Evolutionary conservation across 2,329 filamentous ascomycete genomes (phyloP), one percentile per base, ranked within the genome.

Genomic region (Alternaria panax): DNA sequence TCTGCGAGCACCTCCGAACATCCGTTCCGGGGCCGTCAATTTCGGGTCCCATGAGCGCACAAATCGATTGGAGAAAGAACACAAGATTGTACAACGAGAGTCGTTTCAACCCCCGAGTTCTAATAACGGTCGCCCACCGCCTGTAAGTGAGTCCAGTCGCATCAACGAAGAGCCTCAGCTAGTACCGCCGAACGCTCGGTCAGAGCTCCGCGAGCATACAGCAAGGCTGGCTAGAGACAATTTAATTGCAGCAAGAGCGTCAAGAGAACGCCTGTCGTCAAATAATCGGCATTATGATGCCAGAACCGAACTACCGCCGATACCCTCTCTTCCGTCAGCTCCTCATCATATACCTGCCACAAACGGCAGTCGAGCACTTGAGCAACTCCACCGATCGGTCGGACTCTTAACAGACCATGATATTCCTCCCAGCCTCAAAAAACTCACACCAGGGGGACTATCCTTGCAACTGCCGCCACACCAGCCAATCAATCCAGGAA

Each of bases 61-160:
- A 4, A 14, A 6, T 16, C n/a, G 34, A 7, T 20, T 40, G 36
- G 18, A 14, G 9, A 20, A 7, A 5, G 36, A 40, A 22, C 1
- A 20, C n/a, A 11, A 8, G 0, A 38, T 38, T 14, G 18, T 18
- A 22, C 36, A n/a, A 22, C 18, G 36, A 40, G 36, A 22, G 18
- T 12, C 36, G 4, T 8, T 9, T 6, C 16, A 38, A 11, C n/a
- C 8, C n/a, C 36, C 0, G 2, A 4, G n/a, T 20, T 38, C 8
- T 14, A 34, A 6, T 14, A 34, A 14, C 16, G 16, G 30, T 34
- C 1, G 2, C 4, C 30, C 16, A 16, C 30, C 11, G 30, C 30
- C 30, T 34, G 30, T 16, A 34, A 6, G 30, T 2, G 0, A 14
- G 6, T 6, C 30, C 0, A 0, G 12, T 5, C 1, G 7, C 16